Conservation (phyloP, 768 basidiomycete species). For the Termitomyces sp. region DNA sequence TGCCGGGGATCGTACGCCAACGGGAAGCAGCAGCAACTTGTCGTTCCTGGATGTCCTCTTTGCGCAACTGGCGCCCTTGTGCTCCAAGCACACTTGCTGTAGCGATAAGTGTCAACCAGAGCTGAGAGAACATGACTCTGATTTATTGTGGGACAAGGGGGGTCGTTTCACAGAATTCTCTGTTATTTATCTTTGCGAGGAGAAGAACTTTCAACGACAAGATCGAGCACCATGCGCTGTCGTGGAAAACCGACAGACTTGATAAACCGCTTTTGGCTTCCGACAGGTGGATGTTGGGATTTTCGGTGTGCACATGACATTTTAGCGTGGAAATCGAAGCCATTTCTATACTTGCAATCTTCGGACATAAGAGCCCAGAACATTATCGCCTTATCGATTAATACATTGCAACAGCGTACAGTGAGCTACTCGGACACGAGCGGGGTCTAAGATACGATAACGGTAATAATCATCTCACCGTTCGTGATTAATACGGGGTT, state of each 20-base stretch:
- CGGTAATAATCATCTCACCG: neutral
- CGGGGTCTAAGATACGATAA: neutral
- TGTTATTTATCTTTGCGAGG: neutral
- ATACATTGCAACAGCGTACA: neutral
- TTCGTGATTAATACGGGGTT: neutral
- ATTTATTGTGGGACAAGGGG: neutral
- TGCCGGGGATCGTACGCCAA: conserved; percentile 16
- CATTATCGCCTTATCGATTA: neutral
- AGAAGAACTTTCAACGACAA: neutral
- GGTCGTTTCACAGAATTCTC: neutral
- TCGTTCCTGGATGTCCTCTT: conserved; percentile 35
- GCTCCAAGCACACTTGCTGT: conserved; percentile 11
- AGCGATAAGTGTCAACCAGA: conserved; percentile 14
- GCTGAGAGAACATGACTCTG: conserved; percentile 9
- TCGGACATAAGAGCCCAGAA: neutral
- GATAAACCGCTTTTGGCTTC: neutral
- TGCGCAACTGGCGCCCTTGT: conserved; percentile 28
- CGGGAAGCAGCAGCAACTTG: conserved; percentile 45
- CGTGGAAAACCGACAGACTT: neutral
- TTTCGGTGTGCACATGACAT: neutral
- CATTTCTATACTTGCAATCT: neutral
- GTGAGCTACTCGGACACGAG: neutral
- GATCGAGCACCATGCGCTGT: neutral
- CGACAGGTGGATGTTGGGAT: neutral
- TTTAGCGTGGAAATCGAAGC: neutral